Evolutionary conservation across 495 filamentous ascomycete genomes (phyloP), one percentile per base, ranked within the genome.

Genomic region (Hypomontagnella submonticulosa): DNA sequence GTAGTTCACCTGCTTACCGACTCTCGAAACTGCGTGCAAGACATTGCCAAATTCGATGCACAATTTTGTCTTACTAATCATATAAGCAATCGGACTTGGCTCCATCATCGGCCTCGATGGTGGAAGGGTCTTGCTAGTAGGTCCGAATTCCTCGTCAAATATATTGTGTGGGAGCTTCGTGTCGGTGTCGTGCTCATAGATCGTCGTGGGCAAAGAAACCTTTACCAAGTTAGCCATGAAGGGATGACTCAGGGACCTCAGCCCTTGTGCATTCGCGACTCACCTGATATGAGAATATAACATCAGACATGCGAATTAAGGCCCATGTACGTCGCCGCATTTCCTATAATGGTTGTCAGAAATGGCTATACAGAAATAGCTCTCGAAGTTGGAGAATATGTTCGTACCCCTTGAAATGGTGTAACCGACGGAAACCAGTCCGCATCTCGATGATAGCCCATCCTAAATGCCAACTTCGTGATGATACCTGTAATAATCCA

Each of bases 361-460:
- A 8, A 51, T 20, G 40, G 18, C 2, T 23, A n/a, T 52, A 9
- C 16, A 4, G 16, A 16, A 33, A 50, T 19, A 13, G 4, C 3
- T 10, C 6, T 38, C 5, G 13, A 46, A 30, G 13, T 59, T 9
- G 11, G 20, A 13, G 12, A 34, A 57, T 42, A 19, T 33, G 19
- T 44, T 67, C 80, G 50, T 75, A 83, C 80, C 18, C 88, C 93
- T 73, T 96, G 88, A 68, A 94, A 97, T 4, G 92, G 90, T 4
- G 88, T 86, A 62, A 99, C 89, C 49, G 87, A 88, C 10, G 91
- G 83, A 70, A 92, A 97, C 76, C 89, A 87, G 69, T 89, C 90
- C 11, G 91, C 87, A 73, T 99, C 95, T 55, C 96, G 86, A 71
- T 99, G 95, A 61, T 97, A 96, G 44, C 95, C 95, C 92, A 97